These are phyloP conservation scores for Rhizopus arrhizus DNA, from an alignment of 371 early-diverging fungal species.

Conservation along the genomic window DNA sequence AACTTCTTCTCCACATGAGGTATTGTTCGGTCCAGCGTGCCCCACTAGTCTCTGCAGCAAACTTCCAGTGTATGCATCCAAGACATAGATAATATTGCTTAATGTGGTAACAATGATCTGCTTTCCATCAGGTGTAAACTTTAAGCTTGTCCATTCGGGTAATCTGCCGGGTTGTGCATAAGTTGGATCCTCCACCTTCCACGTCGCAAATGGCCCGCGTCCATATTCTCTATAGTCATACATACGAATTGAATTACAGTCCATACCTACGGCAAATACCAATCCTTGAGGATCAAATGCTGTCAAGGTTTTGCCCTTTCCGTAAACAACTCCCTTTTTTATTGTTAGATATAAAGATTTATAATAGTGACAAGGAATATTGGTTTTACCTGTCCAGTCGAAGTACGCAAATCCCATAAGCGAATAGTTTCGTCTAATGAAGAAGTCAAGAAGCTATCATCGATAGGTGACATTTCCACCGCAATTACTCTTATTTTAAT, in stretches of 20 bases:
- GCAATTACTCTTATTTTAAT: constrained; percentile 60
- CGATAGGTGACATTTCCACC: constrained; percentile 79
- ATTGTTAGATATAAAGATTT: background rate
- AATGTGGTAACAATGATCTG: constrained; percentile 72
- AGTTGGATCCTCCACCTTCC: constrained; percentile 42
- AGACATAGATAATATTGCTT: constrained; percentile 61
- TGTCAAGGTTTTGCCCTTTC: constrained; percentile 59
- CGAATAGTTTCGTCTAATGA: constrained; percentile 73
- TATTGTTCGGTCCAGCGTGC: constrained; percentile 37
- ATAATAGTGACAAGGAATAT: background rate
- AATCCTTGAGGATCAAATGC: constrained; percentile 83
- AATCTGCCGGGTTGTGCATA: constrained; percentile 26
- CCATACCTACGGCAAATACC: constrained; percentile 74
- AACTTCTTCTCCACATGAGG: constrained; percentile 55
- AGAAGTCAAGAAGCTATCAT: constrained; percentile 77
- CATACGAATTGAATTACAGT: constrained; percentile 49
- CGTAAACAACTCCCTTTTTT: constrained; percentile 49
- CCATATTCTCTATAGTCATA: constrained; percentile 73
- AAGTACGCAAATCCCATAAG: constrained; percentile 78
- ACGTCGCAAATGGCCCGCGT: constrained; percentile 23
- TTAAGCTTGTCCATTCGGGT: constrained; percentile 64
- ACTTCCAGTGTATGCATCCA: constrained; percentile 70
- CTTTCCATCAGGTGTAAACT: constrained; percentile 78
- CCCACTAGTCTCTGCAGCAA: constrained; percentile 58
- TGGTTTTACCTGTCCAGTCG: constrained; percentile 61